phyloP scores from a whole-genome alignment of 108 stramenopile genomes.

The Asterionellopsis glacialis region DNA sequence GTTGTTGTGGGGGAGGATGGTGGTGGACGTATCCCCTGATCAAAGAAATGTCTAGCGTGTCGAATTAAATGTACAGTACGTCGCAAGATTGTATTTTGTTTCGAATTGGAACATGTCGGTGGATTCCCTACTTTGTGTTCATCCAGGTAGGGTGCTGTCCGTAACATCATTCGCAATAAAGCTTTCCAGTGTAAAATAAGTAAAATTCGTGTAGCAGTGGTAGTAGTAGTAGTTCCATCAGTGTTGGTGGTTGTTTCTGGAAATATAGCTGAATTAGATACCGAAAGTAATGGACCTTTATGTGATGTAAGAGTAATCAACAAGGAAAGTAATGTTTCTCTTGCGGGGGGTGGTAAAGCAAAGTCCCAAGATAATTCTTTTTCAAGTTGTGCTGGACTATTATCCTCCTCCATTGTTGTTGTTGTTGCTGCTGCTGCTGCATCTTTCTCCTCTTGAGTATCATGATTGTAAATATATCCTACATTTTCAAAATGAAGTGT shows the following conservation, averaged over 20 bases:
- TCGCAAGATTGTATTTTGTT: slow-evolving; percentile 51
- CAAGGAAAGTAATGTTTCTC: slow-evolving; percentile 62
- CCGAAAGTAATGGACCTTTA: slow-evolving; percentile 61
- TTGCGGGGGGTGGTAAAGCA: slow-evolving; percentile 72
- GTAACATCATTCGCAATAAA: slow-evolving; percentile 66
- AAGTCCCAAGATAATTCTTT: slow-evolving; percentile 37
- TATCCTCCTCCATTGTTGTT: background rate
- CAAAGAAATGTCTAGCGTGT: slow-evolving; percentile 72
- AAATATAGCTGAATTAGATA: slow-evolving; percentile 67
- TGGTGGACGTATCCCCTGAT: slow-evolving; percentile 60
- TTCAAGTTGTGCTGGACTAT: slow-evolving; percentile 25
- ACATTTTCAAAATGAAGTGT: slow-evolving; percentile 51
- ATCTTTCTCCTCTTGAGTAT: slow-evolving; percentile 13
- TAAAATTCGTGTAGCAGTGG: slow-evolving; percentile 28
- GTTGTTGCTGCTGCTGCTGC: background rate
- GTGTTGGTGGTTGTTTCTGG: slow-evolving; percentile 2
- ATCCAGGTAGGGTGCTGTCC: slow-evolving; percentile 79
- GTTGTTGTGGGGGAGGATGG: background rate
- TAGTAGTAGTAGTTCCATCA: slow-evolving; percentile 22
- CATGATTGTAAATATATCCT: slow-evolving; percentile 32
- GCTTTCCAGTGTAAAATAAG: slow-evolving; percentile 67
- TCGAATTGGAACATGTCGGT: slow-evolving; percentile 49
- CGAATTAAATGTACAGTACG: slow-evolving; percentile 77
- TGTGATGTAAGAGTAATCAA: slow-evolving; percentile 61
- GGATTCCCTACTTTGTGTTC: slow-evolving; percentile 59